Evolutionary conservation across 1,139 yeast genomes (phyloP).

Genomic region (Wickerhamiella infanticola): DNA sequence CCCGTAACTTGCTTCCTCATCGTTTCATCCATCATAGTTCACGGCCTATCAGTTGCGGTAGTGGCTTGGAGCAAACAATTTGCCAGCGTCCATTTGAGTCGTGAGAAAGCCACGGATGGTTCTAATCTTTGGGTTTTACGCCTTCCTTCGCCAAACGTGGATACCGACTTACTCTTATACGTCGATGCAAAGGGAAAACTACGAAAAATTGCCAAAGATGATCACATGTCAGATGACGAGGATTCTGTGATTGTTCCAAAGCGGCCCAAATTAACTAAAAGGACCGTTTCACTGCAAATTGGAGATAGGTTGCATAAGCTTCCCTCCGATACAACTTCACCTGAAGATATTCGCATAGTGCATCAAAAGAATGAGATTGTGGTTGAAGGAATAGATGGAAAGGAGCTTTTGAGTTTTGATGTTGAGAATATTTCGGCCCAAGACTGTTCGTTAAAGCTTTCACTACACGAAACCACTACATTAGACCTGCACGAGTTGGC

Average conservation of each 20-base stretch:
- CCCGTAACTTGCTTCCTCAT: conserved; percentile 80
- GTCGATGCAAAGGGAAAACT: conserved; percentile 42
- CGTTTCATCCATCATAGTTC: conserved; percentile 75
- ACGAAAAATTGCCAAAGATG: conserved; percentile 57
- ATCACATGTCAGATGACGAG: background rate
- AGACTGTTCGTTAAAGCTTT: conserved; percentile 8
- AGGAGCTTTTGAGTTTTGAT: conserved; percentile 24
- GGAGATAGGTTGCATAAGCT: conserved; percentile 7
- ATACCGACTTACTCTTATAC: too few species aligned
- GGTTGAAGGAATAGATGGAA: conserved; percentile 32
- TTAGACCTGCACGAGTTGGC: background rate
- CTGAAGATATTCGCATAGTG: conserved; percentile 35
- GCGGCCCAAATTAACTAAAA: conserved; percentile 14
- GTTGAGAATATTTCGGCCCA: conserved; percentile 58
- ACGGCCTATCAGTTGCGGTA: conserved; percentile 95
- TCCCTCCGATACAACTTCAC: conserved; percentile 10
- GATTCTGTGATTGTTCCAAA: background rate
- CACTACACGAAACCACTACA: conserved; percentile 4
- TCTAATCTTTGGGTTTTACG: conserved; percentile 74
- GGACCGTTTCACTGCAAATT: conserved; percentile 19
- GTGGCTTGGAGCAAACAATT: conserved; percentile 75
- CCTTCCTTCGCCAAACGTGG: conserved; percentile 32
- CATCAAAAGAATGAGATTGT: conserved; percentile 57
- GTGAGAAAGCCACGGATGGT: conserved; percentile 36
- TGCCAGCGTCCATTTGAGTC: conserved; percentile 78